Evolutionary conservation across 2,329 filamentous ascomycete genomes (phyloP).

Genomic region (Curvularia sp.): DNA sequence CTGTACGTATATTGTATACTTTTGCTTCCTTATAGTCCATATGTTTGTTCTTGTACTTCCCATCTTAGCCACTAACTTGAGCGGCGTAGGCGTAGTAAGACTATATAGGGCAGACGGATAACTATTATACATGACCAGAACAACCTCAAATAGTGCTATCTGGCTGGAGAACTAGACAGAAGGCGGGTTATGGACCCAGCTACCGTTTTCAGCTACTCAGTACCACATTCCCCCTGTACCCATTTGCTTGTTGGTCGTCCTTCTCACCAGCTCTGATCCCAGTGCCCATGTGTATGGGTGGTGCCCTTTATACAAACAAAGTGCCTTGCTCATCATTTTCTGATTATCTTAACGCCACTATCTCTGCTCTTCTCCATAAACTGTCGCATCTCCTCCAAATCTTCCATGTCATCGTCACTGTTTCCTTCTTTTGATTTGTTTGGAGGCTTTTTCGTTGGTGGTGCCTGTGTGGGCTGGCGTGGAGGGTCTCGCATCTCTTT

Average conservation of each 20-base stretch:
- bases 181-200: neutral
- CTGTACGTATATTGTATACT: too few species aligned
- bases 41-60: too few species aligned
- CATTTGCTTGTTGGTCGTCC: neutral
- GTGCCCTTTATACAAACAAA: neutral
- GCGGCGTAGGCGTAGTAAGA: neutral
- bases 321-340: conserved; percentile 54
- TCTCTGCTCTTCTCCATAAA: conserved; percentile 53
- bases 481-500: conserved; percentile 51
- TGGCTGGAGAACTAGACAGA: neutral
- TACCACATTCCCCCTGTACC: neutral
- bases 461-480: conserved; percentile 4
- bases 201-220: neutral
- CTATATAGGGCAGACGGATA: neutral
- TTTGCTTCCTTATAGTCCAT: neutral
- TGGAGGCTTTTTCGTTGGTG: conserved; percentile 10
- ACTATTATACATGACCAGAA: neutral
- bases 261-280: neutral
- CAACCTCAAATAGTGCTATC: neutral
- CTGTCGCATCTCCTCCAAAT: conserved; percentile 50
- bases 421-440: conserved; percentile 20
- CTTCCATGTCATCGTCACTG: conserved; percentile 47
- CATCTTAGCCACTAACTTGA: neutral
- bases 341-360: conserved; percentile 74
- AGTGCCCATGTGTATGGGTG: neutral